Conservation (phyloP, 2,329 filamentous ascomycete genomes). For the Cytospora chrysosperma region DNA sequence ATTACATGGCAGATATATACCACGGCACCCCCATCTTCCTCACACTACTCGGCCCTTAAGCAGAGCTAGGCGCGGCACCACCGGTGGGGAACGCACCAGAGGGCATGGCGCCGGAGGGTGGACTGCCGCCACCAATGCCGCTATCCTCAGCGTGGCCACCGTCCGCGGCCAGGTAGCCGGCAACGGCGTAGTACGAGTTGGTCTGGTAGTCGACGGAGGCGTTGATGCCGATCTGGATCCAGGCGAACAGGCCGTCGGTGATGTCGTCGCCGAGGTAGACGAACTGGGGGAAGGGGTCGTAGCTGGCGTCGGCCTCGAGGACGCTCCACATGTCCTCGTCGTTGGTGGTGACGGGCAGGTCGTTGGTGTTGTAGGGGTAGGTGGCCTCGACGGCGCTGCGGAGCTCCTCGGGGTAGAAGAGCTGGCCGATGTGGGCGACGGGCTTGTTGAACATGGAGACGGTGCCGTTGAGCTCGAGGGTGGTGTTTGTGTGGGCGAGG, state of each 20-base stretch:
- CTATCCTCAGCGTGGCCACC: constrained; percentile 15
- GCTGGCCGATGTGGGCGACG: constrained; percentile 35
- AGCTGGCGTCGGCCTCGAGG: constrained; percentile 30
- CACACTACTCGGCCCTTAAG: not conserved
- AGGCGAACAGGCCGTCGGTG: constrained; percentile 46
- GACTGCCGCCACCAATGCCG: too few relatives aligned
- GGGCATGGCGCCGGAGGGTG: too few relatives aligned
- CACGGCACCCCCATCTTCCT: too few relatives aligned
- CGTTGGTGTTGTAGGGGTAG: constrained; percentile 33
- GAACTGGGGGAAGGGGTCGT: constrained; percentile 52
- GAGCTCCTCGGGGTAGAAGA: constrained; percentile 35
- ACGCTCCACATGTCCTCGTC: constrained; percentile 36
- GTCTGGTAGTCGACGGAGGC: constrained; percentile 33
- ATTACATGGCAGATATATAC: not conserved
- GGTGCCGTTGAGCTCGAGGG: constrained; percentile 33
- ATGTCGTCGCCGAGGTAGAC: constrained; percentile 50
- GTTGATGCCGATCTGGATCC: constrained; percentile 49
- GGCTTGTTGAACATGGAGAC: constrained; percentile 29
- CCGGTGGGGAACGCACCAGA: too few relatives aligned
- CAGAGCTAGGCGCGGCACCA: not conserved
- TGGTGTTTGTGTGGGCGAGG: constrained; percentile 33
- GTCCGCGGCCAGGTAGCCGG: constrained; percentile 18
- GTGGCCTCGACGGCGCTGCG: constrained; percentile 32
- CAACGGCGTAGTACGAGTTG: constrained; percentile 22
- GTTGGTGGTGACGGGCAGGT: constrained; percentile 32